A percentile compares a stretch with the other conserved stretches of the same genome.
These are phyloP conservation scores for Hanseniaspora jakobsenii DNA, from an alignment of 805 yeast species.

Conservation along the genomic window DNA sequence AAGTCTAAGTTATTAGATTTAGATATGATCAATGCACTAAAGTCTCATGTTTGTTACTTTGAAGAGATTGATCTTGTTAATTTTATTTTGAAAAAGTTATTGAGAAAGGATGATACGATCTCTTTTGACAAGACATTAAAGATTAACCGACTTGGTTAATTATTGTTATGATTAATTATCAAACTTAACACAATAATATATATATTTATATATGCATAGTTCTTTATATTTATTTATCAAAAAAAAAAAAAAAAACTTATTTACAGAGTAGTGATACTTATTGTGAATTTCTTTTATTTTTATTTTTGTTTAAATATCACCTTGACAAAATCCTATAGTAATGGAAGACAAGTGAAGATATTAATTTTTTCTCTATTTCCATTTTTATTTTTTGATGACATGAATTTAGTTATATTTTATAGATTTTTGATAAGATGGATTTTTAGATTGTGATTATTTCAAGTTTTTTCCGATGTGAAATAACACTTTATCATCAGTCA, in stretches of 20 bases:
- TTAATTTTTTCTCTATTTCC: too few relatives aligned
- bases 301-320: too few relatives aligned
- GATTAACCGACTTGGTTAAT: not conserved
- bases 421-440: too few relatives aligned
- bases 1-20: slow-evolving; percentile 72
- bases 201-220: not conserved
- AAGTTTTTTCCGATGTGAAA: not conserved
- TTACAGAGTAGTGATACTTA: too few relatives aligned
- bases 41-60: slow-evolving; percentile 80
- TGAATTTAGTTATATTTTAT: too few relatives aligned
- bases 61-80: slow-evolving; percentile 78
- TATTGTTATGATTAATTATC: too few relatives aligned
- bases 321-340: too few relatives aligned
- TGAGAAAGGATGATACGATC: slow-evolving; percentile 11
- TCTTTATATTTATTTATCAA: not conserved
- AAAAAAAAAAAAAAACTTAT: too few relatives aligned
- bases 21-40: slow-evolving; percentile 65
- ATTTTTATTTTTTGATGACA: too few relatives aligned
- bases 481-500: not conserved
- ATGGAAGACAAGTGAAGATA: too few relatives aligned
- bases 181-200: too few relatives aligned
- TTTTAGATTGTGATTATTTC: not conserved
- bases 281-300: too few relatives aligned
- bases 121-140: not conserved
- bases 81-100: slow-evolving; percentile 54